Evolutionary conservation across 2,329 filamentous ascomycete species (phyloP), one percentile per base, ranked within the genome.

Genomic region (Beauveria asiatica): DNA sequence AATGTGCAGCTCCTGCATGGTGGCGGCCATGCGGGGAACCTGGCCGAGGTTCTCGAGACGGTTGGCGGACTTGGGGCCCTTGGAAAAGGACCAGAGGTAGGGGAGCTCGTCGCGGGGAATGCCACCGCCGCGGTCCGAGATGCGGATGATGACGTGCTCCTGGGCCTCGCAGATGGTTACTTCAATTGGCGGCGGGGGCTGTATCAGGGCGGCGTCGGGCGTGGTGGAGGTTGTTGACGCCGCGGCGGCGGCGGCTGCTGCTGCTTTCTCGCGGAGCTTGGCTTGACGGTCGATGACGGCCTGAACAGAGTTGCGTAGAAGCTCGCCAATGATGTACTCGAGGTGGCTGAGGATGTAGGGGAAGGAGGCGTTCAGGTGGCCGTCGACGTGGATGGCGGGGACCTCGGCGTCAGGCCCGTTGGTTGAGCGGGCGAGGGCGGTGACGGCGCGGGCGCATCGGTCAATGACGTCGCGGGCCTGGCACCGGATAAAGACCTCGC

Each of bases 331-430:
- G 67, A 99, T 97, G 74, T 99, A 99, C 75, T 99, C 93, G 56
- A 99, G 83, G 71, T 97, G 94, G 69, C 88, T 94, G 56, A 96
- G 83, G 64, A 99, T 97, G 69, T 97, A 99, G 1, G 95, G 94
- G 70, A 99, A 99, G 37, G 87, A 96, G 5, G 92, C 92, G 33
- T 90, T 85, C 2, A 94, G 80, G 70, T 99, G 92, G 23, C 95
- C 94, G 63, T 88, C 83, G 61, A 99, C 80, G 51, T 82, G 84
- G 73, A 99, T 89, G 64, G 92, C 85, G 5, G 94, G 94, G 1
- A 99, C 82, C 55, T 80, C 77, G 1, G 86, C 81, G 59, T 86
- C 80, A 1, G 86, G 79, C 1, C 89, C 89, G 67, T 95, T 92
- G 55, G 88, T 88, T 60, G 86, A 83, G 63, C 83, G 83, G 61